Base-by-base conservation (phyloP, 2,329 filamentous ascomycete species). In the Teratosphaeria viscida region DNA sequence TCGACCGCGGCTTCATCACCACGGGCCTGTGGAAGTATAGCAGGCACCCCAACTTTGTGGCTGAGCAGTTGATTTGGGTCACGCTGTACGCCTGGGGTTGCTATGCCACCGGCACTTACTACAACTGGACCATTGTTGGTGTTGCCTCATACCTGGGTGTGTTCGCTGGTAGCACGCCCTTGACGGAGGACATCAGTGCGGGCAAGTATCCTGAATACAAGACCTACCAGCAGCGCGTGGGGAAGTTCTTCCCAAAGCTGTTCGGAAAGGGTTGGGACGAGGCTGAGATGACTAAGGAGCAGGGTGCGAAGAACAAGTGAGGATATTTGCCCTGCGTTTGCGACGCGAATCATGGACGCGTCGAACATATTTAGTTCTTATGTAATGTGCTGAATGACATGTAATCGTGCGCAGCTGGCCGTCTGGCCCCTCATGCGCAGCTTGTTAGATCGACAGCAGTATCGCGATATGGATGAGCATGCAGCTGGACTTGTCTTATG, bases 11-110 rank as follows among this genome's bases (percentile, higher is more conserved):
- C 52, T 99, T 99, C 75, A 81, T 89, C 64, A 87, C 89, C 8
- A 84, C 81, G 4, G 94, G 94, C 0, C 79, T 99, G 7, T 99
- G 89, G 87, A 87, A 85, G 0, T 91, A 86, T 78, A 92, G 88
- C 66, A 83, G 94, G 54, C 95, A 99, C 73, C 94, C 94, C 55
- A 99, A 99, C 74, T 99, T 97, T 70, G 85, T 89, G 5, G 90
- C 89, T 5, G 94, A 99, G 75, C 94, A 97, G 76, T 79, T 85
- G 34, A 85, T 97, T 67, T 99, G 94, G 94, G 80, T 95, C 58
- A 77, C 85, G 8, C 75, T 97, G 57, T 97, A 97, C 74, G 83
- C 90, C 69, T 99, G 92, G 94, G 85, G 83, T 65, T 92, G 88
- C 74, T 87, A 84, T 71, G 82, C 85, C 58, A 89, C 86, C 35